Base-by-base conservation (phyloP, 768 basidiomycete species). In the Clitopilus hobsonii region DNA sequence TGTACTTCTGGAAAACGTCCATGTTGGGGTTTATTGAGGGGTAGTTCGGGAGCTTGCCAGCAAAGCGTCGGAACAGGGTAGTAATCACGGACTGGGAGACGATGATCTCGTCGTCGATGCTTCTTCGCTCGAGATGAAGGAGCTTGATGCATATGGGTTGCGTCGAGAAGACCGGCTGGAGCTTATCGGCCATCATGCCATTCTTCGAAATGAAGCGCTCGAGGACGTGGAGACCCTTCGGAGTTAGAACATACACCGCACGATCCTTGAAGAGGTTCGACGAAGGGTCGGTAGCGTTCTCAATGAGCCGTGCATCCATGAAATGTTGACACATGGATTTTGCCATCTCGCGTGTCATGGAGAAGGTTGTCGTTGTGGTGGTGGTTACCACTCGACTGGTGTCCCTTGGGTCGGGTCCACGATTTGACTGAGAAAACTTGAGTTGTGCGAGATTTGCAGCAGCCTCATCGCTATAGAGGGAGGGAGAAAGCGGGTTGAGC, bases 161-260 rank as follows among this genome's bases (percentile, higher is more conserved):
- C 0, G 89, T 80, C 14, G 83, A 81, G 69, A 98, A 99, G 45
- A 98, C 90, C 52, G 81, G 84, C 60, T 93, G 84, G 18, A 98
- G 83, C 69, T 94, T 88, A 72, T 97, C 93, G 38, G 93, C 88
- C 60, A 88, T 92, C 75, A 99, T 98, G 63, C 97, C 97, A 69
- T 99, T 98, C 80, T 96, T 98, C 71, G 88, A 90, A 77, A 98
- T 97, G 79, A 99, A 99, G n/a, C 97, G 88, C 68, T 99, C 97
- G 60, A 99, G 86, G 64, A 99, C 91, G 65, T 99, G 97, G 51
- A 98, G 86, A 52, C 97, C 97, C 75, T 99, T 99, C 14, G 97
- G 92, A 11, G 97, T 98, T 66, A 97, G 81, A 65, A 88, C 82
- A 73, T 94, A 99, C 56, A 98, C 89, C 57, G 96, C 96, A 52